Evolutionary conservation across 73 alveolate genomes (phyloP).

Genomic region (Breviolum minutum): DNA sequence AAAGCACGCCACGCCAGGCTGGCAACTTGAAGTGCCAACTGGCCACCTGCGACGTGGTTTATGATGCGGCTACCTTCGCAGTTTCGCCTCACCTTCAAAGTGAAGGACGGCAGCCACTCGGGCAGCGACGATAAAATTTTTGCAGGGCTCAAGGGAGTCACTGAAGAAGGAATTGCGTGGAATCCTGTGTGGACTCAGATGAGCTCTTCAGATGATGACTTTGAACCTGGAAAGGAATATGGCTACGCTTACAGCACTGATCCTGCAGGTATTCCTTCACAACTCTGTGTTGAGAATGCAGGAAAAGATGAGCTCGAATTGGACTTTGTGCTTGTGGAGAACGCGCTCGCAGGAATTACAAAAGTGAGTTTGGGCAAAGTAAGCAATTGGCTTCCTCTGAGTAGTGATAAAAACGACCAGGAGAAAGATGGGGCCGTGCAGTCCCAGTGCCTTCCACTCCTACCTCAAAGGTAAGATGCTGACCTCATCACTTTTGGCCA

Average conservation of each 20-base stretch:
- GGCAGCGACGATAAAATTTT: background rate
- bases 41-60: background rate
- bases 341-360: background rate
- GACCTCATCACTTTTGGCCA: no score
- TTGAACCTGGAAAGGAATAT: background rate
- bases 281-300: background rate
- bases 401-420: background rate
- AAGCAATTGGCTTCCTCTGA: background rate
- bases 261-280: slow-evolving; percentile 10
- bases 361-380: background rate
- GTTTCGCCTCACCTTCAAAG: slow-evolving; percentile 14
- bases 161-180: background rate
- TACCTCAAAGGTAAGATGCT: background rate
- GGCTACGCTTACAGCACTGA: background rate
- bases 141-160: background rate
- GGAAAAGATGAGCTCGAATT: slow-evolving; percentile 12
- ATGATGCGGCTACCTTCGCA: slow-evolving; percentile 27
- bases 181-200: background rate
- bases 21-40: background rate
- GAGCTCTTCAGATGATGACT: slow-evolving; percentile 33
- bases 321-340: background rate
- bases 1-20: background rate
- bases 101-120: background rate
- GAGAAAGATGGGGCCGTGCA: background rate
- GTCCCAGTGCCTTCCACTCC: background rate